phyloP scores from a whole-genome alignment of 768 basidiomycete species.

The Sarcodon aspratus region DNA sequence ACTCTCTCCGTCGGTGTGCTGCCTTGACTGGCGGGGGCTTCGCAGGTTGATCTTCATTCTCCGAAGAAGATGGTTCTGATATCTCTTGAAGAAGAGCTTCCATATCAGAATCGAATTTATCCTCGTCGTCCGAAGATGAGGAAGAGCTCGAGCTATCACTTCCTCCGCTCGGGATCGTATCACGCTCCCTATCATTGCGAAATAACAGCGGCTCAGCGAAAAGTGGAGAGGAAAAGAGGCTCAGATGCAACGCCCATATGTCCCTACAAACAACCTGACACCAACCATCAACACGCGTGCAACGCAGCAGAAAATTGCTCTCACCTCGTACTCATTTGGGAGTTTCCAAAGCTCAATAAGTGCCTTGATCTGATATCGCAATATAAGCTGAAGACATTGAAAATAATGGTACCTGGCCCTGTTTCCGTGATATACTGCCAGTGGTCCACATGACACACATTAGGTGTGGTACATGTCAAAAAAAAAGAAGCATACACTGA shows the following conservation, averaged over 20 bases:
- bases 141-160: conserved; percentile 1
- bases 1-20: background rate
- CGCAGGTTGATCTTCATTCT: conserved; percentile 21
- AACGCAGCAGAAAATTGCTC: conserved; percentile 6
- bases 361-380: conserved; percentile 65
- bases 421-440: conserved; percentile 73
- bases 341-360: conserved; percentile 56
- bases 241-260: conserved; percentile 70
- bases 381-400: conserved; percentile 72
- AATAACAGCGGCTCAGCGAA: conserved; percentile 48
- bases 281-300: conserved; percentile 3
- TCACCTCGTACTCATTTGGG: conserved; percentile 72
- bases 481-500: conserved; percentile 32
- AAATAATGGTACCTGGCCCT: conserved; percentile 73
- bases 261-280: conserved; percentile 62
- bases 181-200: conserved; percentile 19
- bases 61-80: conserved; percentile 22
- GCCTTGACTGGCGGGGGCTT: conserved; percentile 14
- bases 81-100: background rate
- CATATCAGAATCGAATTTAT: conserved; percentile 10
- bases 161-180: background rate
- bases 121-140: conserved; percentile 10
- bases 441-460: background rate
- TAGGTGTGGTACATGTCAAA: background rate
- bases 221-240: conserved; percentile 45